Conservation (phyloP, 2,329 filamentous ascomycete species). For the Talaromyces sp. region DNA sequence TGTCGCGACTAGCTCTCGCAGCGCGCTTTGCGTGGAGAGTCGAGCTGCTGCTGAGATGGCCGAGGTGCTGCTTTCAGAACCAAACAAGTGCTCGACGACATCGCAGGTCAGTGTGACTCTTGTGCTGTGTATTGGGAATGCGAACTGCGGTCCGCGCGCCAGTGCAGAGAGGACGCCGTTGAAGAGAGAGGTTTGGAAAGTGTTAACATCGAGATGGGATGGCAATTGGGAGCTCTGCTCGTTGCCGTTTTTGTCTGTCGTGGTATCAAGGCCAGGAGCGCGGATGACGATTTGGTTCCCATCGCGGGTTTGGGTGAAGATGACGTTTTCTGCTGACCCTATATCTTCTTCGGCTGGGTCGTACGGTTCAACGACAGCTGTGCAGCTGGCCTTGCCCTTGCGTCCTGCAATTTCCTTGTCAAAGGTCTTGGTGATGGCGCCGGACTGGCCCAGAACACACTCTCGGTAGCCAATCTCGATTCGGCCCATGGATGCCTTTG, state of each 20-base stretch:
- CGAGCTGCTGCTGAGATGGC: constrained; percentile 63
- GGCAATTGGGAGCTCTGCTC: constrained; percentile 48
- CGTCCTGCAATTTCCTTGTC: constrained; percentile 79
- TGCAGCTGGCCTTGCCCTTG: constrained; percentile 70
- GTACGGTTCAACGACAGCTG: constrained; percentile 61
- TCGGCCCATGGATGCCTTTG: constrained; percentile 74
- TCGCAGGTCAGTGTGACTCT: constrained; percentile 67
- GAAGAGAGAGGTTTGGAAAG: constrained; percentile 54
- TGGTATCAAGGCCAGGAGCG: constrained; percentile 45
- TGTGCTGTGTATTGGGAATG: constrained; percentile 73
- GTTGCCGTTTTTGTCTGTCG: constrained; percentile 31
- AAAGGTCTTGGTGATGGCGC: constrained; percentile 58
- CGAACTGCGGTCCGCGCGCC: constrained; percentile 74
- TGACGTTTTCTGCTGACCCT: constrained; percentile 19
- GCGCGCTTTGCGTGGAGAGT: constrained; percentile 63
- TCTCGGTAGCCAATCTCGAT: constrained; percentile 97
- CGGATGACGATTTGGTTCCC: constrained; percentile 64
- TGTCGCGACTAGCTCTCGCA: constrained; percentile 49
- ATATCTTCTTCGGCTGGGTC: constrained; percentile 18
- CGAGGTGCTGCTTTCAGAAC: constrained; percentile 61
- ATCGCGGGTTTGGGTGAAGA: constrained; percentile 50
- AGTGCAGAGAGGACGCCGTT: constrained; percentile 81
- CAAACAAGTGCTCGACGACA: constrained; percentile 59
- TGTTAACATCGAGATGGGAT: constrained; percentile 46
- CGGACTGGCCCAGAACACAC: constrained; percentile 58